phyloP scores from a whole-genome alignment of 2,329 filamentous ascomycete species.

The Botrytis pseudocinerea region DNA sequence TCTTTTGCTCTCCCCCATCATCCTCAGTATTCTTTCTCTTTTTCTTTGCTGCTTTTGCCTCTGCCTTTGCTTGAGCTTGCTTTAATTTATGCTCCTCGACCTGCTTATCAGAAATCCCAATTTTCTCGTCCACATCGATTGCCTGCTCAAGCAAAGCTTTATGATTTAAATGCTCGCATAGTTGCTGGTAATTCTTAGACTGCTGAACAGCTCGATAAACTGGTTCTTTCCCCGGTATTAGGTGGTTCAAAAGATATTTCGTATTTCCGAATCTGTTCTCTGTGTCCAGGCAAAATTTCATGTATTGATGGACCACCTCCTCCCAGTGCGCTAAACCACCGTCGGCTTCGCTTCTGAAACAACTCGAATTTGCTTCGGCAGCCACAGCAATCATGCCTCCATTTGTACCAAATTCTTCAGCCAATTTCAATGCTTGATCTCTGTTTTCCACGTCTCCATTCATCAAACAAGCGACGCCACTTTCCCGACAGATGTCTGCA shows the following conservation, averaged over 20 bases:
- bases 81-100: constrained; percentile 26
- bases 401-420: constrained; percentile 79
- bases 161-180: constrained; percentile 65
- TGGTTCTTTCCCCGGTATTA: constrained; percentile 77
- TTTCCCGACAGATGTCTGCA: constrained; percentile 73
- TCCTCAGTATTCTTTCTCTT: constrained; percentile 17
- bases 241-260: constrained; percentile 83
- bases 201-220: constrained; percentile 61
- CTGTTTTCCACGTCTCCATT: constrained; percentile 86
- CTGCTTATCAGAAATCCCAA: constrained; percentile 32
- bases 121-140: constrained; percentile 57
- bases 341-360: constrained; percentile 69
- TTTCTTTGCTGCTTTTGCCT: constrained; percentile 21
- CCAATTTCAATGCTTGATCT: constrained; percentile 70
- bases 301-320: constrained; percentile 74
- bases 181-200: constrained; percentile 69
- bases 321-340: constrained; percentile 74
- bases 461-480: constrained; percentile 89
- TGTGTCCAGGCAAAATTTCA: constrained; percentile 70
- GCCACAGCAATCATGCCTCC: constrained; percentile 96
- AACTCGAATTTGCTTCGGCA: constrained; percentile 88
- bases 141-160: constrained; percentile 65
- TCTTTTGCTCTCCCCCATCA: constrained; percentile 15
- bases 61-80: constrained; percentile 25
- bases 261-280: constrained; percentile 91